These are phyloP conservation scores for Cicer yamashitae DNA, from an alignment of 306 rosid species.

Conservation along the genomic window DNA sequence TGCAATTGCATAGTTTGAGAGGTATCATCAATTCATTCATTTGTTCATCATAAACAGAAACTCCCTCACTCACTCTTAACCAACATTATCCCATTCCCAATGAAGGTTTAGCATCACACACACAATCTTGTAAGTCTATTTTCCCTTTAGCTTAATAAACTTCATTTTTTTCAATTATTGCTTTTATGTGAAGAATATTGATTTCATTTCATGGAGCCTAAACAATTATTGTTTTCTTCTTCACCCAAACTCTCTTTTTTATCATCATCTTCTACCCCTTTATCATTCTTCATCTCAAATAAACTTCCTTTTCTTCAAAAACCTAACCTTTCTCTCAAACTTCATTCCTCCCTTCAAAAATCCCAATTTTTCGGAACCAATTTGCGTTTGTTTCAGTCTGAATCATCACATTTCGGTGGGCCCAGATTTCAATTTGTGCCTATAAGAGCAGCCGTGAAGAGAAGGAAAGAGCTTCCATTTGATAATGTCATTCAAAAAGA, in stretches of 20 bases:
- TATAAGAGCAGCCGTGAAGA: slow-evolving; percentile 73
- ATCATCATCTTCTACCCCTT: slow-evolving; percentile 49
- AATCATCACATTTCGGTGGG: slow-evolving; percentile 24
- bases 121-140: slow-evolving; percentile 27
- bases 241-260: slow-evolving; percentile 49
- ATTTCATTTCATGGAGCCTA: slow-evolving; percentile 57
- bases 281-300: slow-evolving; percentile 62
- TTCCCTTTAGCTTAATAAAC: background rate
- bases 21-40: background rate
- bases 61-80: background rate
- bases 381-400: slow-evolving; percentile 54
- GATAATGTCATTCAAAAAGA: slow-evolving; percentile 88
- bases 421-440: slow-evolving; percentile 50
- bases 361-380: slow-evolving; percentile 62
- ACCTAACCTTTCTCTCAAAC: slow-evolving; percentile 46
- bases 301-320: slow-evolving; percentile 46
- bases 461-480: slow-evolving; percentile 81
- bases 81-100: background rate
- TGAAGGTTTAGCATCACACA: background rate
- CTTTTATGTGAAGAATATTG: background rate
- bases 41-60: background rate
- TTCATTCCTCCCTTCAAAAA: slow-evolving; percentile 50
- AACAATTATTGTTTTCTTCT: slow-evolving; percentile 43
- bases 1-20: background rate
- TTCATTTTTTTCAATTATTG: background rate